Percentiles rank a stretch among this genome's conserved stretches.
Conservation (phyloP, 495 filamentous ascomycete species). For the Daldinia grandis region DNA sequence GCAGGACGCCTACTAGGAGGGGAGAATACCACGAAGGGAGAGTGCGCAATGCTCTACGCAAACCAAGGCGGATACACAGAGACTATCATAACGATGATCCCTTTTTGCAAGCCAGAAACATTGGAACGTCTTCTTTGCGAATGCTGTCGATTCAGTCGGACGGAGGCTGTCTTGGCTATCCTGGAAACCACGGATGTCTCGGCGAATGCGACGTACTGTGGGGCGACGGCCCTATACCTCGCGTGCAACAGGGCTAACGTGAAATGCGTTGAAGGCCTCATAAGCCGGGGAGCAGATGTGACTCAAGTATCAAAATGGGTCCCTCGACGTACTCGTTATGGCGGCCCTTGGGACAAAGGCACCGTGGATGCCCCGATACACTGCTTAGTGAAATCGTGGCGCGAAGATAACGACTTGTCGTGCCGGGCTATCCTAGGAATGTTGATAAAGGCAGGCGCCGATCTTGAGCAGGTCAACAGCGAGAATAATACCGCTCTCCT, state of each 20-base stretch:
- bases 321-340: neutral
- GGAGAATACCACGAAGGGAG: neutral
- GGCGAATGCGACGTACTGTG: neutral
- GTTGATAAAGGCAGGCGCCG: neutral
- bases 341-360: neutral
- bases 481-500: neutral
- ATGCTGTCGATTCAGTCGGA: neutral
- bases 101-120: neutral
- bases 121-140: neutral
- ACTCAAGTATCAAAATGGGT: neutral
- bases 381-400: neutral
- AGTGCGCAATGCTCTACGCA: neutral
- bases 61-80: neutral
- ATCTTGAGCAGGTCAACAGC: neutral
- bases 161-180: neutral
- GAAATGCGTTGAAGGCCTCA: neutral
- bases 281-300: neutral
- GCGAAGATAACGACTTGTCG: neutral
- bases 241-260: neutral
- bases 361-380: neutral
- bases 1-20: neutral
- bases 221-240: neutral
- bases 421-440: neutral
- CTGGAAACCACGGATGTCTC: neutral
- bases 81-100: neutral